phyloP scores from a whole-genome alignment of 768 basidiomycete species.

The Xerocomus brunneocitrinus region DNA sequence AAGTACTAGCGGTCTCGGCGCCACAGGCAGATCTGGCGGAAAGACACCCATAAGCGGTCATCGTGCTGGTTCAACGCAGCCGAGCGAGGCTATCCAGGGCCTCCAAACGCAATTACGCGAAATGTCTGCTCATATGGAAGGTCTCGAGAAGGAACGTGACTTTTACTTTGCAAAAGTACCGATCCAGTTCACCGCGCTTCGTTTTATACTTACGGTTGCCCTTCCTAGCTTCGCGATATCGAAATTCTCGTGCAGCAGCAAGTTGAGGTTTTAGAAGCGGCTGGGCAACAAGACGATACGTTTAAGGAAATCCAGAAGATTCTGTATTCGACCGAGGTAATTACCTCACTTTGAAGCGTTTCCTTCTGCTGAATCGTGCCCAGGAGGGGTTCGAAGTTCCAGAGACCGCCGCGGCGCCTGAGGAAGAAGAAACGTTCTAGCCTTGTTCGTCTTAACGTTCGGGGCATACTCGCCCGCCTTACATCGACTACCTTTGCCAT shows the following conservation, averaged over 20 bases:
- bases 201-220: background rate
- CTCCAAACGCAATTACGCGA: slow-evolving; percentile 80
- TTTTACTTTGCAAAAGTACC: slow-evolving; percentile 97
- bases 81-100: slow-evolving; percentile 61
- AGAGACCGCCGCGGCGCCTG: slow-evolving; percentile 48
- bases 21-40: slow-evolving; percentile 53
- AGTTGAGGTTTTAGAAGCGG: slow-evolving; percentile 53
- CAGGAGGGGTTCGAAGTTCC: slow-evolving; percentile 96
- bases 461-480: background rate
- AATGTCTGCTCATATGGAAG: slow-evolving; percentile 75
- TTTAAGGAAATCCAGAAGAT: slow-evolving; percentile 86
- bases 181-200: slow-evolving; percentile 2
- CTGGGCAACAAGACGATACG: slow-evolving; percentile 53
- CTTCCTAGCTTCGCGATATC: slow-evolving; percentile 83
- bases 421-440: slow-evolving; percentile 82
- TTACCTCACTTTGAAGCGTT: background rate
- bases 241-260: slow-evolving; percentile 90
- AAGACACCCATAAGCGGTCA: slow-evolving; percentile 69
- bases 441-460: slow-evolving; percentile 9
- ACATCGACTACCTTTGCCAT: background rate
- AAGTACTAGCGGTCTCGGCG: slow-evolving; percentile 35
- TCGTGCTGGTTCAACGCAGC: slow-evolving; percentile 60
- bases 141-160: slow-evolving; percentile 94
- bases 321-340: slow-evolving; percentile 90
- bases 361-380: slow-evolving; percentile 8